Base-by-base conservation (phyloP, 768 basidiomycete genomes). In the Epithele typhae region DNA sequence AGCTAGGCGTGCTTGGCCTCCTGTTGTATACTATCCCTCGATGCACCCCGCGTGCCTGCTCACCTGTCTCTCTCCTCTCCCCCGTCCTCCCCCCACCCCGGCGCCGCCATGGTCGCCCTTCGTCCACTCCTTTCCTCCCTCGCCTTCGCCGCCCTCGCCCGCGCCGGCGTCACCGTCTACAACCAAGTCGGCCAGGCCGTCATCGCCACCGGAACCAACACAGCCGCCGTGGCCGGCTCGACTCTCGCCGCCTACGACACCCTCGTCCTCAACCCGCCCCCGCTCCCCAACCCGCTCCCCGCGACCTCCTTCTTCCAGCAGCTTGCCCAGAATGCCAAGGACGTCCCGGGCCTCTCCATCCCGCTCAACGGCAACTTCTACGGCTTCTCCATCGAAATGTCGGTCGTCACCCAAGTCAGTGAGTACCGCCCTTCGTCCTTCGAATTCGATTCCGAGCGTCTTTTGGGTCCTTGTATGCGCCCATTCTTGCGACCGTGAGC, bases 341-440 rank as follows among this genome's bases (percentile, higher is more conserved):
- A 50, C 40, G 53, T 54, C 24, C 25, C 36, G 5, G 67, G 63
- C 7, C 54, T 80, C 32, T 73, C 73, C 2, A 75, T 75, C 39
- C 61, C 63, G 2, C 68, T 71, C 39, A 61, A 62, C 33, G 82
- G 80, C 14, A 72, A 78, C 9, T 88, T 87, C 58, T 74, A 80
- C 45, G 86, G 84, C 2, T 87, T 89, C 59, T 86, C 82, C 4
- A 74, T 90, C 27, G 87, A 90, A 63, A 74, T 87, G 71, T 86
- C 85, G 34, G 79, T 89, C 3, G 73, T 79, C 4, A 78, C 76
- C 43, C 79, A 80, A 68, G 70, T 84, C 51, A 62, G 84, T 85
- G 60, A 64, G 79, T 78, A 40, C 9, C 5, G 17, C 3, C 6
- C 35, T 39, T 22, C 14, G 7, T 30, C 27, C 14, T 30, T 30